These are phyloP conservation scores for Aspergillus pseudonomiae DNA, from an alignment of 2,329 filamentous ascomycete genomes.

Conservation along the genomic window DNA sequence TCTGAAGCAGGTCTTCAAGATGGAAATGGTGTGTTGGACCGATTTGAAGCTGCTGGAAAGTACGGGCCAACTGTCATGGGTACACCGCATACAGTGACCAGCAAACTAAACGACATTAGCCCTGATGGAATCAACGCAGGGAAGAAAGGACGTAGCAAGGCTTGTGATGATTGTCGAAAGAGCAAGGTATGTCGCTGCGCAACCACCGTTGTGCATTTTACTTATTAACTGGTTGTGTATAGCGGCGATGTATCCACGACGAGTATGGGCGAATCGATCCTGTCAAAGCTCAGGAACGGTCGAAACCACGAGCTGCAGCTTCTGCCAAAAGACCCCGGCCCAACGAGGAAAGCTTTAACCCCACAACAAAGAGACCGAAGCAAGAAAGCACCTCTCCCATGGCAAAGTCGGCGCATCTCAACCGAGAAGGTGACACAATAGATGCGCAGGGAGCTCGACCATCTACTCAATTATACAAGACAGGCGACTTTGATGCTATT, in stretches of 20 bases:
- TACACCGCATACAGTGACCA: constrained; percentile 29
- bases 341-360: constrained; percentile 42
- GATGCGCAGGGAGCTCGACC: constrained; percentile 20
- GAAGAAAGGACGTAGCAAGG: constrained; percentile 64
- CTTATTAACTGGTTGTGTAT: constrained; percentile 24
- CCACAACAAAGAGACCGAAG: constrained; percentile 38
- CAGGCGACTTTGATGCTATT: constrained; percentile 11
- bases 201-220: background rate
- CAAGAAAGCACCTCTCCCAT: constrained; percentile 36
- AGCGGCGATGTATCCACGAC: constrained; percentile 70
- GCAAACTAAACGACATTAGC: constrained; percentile 34
- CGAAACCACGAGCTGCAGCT: constrained; percentile 61
- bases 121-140: constrained; percentile 44
- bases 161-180: constrained; percentile 67
- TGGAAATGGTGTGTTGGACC: constrained; percentile 30
- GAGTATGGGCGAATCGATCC: constrained; percentile 67
- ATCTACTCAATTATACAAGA: constrained; percentile 18
- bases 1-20: constrained; percentile 39
- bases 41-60: constrained; percentile 31
- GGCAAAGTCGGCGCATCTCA: constrained; percentile 25
- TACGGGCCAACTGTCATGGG: constrained; percentile 31
- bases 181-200: constrained; percentile 61
- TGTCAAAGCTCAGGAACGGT: constrained; percentile 63
- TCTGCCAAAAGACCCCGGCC: constrained; percentile 57
- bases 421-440: constrained; percentile 21